Base-by-base conservation (phyloP, 352 stramenopile genomes). In the Phytopythium ostracodes region DNA sequence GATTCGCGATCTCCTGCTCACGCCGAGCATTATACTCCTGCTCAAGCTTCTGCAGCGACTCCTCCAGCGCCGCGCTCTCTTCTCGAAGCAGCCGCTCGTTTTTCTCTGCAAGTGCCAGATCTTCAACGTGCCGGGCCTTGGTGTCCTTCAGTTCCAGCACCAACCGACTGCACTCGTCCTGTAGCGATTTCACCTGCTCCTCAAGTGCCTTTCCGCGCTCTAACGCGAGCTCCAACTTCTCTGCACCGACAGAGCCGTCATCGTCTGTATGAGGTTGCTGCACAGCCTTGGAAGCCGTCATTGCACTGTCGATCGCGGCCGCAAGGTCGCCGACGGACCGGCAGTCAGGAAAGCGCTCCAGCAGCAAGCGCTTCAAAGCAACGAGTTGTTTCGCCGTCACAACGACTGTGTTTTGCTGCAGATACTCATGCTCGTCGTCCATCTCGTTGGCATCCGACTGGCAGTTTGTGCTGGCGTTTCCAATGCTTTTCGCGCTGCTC, bases 1-100 rank as follows among this genome's bases (percentile, higher is more conserved):
- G 57, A 25, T 66, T 43, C 2, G 66, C 60, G 35, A 87, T 63
- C 50, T 88, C 75, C 33, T 71, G 66, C 49, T 87, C 73, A 24
- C 71, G 68, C 0, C 60, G 56, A 1, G 53, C 40, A 24, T 76
- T 60, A 31, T 65, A 73, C 47, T 77, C 64, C 12, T 60, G 68
- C 33, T 89, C 71, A 17, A 82, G 46, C 49, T 71, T 70, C 6
- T 62, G 27, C 33, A 79, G 63, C 24, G 73, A 50, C n/a, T 76
- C 69, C 60, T 77, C 64, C 33, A 87, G 57, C 15, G 64, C 55
- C 1, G 50, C 56, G 44, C 71, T 77, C 55, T 88, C 73, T 15
- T 63, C 64, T 49, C 75, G 65, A 24, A 88, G 59, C 40, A 69
- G 72, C 38, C 69, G 63, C 0, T 61, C 59, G 9, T 66, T 68